Conservation (phyloP, 1,284 basidiomycete genomes). For the Cerrena zonata region DNA sequence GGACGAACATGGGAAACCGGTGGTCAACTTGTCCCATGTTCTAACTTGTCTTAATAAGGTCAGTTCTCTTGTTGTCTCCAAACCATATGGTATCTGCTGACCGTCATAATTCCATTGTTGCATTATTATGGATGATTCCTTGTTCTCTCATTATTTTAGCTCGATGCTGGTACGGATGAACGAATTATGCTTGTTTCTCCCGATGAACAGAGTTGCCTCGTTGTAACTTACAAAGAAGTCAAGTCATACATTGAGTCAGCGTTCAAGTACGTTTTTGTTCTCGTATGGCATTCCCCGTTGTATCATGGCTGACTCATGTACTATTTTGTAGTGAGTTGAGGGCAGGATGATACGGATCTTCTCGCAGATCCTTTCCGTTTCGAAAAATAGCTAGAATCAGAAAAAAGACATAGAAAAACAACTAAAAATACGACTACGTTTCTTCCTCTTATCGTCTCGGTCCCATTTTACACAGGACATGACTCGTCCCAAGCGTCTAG, state of each 20-base stretch:
- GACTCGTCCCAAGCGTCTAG: too few relatives aligned
- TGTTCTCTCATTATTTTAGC: constrained; percentile 35
- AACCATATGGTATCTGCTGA: too few relatives aligned
- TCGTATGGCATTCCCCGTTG: not conserved
- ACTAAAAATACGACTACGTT: constrained; percentile 28
- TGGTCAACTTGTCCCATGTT: constrained; percentile 89
- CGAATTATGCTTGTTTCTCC: constrained; percentile 90
- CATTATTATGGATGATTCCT: constrained; percentile 1
- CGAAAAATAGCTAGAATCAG: constrained; percentile 48
- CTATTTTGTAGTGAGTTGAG: not conserved
- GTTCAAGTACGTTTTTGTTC: constrained; percentile 55
- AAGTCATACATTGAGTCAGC: constrained; percentile 80
- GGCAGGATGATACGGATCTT: not conserved
- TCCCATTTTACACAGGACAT: too few relatives aligned
- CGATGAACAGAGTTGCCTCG: constrained; percentile 93
- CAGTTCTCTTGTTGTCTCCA: constrained; percentile 10
- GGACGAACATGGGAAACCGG: constrained; percentile 84
- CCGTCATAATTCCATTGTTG: not conserved
- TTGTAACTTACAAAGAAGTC: constrained; percentile 92
- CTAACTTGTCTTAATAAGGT: constrained; percentile 88
- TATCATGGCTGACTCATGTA: not conserved
- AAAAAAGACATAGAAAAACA: constrained; percentile 59
- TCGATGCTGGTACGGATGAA: constrained; percentile 91
- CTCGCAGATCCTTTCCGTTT: not conserved
- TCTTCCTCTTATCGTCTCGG: constrained; percentile 8